Percentiles rank a stretch among this genome's conserved stretches.
phyloP scores from a whole-genome alignment of 306 rosid species.

The Pyrus bretschneideri region DNA sequence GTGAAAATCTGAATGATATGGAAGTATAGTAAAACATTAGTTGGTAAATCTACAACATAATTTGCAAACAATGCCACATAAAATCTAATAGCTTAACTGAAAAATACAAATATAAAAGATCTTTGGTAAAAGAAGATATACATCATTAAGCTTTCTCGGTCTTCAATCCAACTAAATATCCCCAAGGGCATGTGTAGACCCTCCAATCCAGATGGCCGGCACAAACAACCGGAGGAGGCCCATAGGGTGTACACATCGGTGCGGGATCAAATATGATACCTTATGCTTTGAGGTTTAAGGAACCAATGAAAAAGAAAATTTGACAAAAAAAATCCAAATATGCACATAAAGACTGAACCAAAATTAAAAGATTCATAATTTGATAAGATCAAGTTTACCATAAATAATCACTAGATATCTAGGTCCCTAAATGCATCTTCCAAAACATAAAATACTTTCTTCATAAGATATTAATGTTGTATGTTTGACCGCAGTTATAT shows the following conservation, averaged over 20 bases:
- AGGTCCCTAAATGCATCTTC: background rate
- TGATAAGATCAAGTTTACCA: background rate
- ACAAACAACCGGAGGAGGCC: background rate
- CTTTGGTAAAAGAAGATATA: background rate
- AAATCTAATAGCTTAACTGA: background rate
- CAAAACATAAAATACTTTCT: background rate
- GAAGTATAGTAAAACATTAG: background rate
- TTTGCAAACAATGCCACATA: background rate
- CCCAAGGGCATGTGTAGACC: background rate
- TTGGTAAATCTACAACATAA: background rate
- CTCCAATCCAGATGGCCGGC: background rate
- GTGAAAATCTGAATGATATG: constrained; percentile 61
- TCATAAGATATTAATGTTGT: background rate
- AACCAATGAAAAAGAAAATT: too few species aligned
- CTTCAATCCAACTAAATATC: background rate
- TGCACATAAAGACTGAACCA: background rate
- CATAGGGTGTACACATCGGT: background rate
- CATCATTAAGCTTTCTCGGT: background rate
- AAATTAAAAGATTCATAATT: background rate
- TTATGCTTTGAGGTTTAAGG: too few species aligned
- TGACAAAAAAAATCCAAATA: background rate
- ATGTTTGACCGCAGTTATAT: background rate
- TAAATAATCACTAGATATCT: background rate
- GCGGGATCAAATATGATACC: background rate
- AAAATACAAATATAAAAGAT: background rate